Percentiles rank a stretch among this genome's conserved stretches.
Conservation (phyloP, 2,329 filamentous ascomycete species). For the Phialophora macrospora region DNA sequence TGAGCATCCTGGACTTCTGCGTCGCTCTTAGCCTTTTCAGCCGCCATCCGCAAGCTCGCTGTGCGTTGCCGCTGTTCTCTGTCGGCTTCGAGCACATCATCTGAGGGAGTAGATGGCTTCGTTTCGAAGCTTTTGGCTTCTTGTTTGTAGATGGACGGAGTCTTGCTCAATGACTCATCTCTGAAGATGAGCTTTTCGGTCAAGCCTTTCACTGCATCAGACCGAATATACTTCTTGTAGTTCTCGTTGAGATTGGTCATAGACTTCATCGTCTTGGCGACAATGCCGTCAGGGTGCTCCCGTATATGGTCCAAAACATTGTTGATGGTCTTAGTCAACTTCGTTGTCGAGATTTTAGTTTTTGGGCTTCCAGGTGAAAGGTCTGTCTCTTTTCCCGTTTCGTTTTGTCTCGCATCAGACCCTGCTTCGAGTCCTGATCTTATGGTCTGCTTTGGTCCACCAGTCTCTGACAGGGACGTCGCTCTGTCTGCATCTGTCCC, state of each 20-base stretch:
- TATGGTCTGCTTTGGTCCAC: neutral
- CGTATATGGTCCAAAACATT: slow-evolving; percentile 35
- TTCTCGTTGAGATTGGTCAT: slow-evolving; percentile 31
- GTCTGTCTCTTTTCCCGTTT: slow-evolving; percentile 14
- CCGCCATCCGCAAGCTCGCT: slow-evolving; percentile 20
- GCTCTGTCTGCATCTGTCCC: neutral
- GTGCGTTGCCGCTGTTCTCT: slow-evolving; percentile 16
- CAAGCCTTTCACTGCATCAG: slow-evolving; percentile 21
- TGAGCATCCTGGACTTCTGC: slow-evolving; percentile 23
- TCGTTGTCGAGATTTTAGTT: slow-evolving; percentile 18
- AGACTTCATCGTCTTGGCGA: slow-evolving; percentile 36
- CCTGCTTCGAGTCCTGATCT: slow-evolving; percentile 38
- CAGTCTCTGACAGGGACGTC: too few relatives aligned
- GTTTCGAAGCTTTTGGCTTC: slow-evolving; percentile 3
- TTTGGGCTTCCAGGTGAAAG: neutral
- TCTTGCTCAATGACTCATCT: slow-evolving; percentile 27
- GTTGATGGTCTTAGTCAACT: slow-evolving; percentile 24
- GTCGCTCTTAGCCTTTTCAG: slow-evolving; percentile 19
- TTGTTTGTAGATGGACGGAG: slow-evolving; percentile 31
- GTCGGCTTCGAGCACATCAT: slow-evolving; percentile 16
- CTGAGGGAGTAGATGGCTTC: slow-evolving; percentile 20
- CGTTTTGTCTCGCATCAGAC: slow-evolving; percentile 34
- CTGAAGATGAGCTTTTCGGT: slow-evolving; percentile 33
- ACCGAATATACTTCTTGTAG: slow-evolving; percentile 29
- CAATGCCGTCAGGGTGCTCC: slow-evolving; percentile 38